Evolutionary conservation across 2,329 filamentous ascomycete species (phyloP).

Genomic region (Epichloe sibirici): DNA sequence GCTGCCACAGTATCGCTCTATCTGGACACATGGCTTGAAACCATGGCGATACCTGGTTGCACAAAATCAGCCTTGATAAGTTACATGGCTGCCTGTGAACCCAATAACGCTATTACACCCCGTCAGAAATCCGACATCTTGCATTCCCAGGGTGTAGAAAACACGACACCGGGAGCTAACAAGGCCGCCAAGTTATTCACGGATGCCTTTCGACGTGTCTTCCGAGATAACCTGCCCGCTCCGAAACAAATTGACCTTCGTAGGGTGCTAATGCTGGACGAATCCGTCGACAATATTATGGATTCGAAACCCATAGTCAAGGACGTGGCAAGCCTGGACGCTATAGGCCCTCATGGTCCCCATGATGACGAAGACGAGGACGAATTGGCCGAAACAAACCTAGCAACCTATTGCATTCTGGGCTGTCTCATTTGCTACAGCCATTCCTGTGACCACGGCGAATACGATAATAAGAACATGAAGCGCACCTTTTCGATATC

Average conservation of each 20-base stretch:
- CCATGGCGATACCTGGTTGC: slow-evolving; percentile 37
- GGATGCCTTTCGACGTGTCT: slow-evolving; percentile 44
- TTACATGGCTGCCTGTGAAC: slow-evolving; percentile 37
- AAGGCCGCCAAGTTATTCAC: slow-evolving; percentile 38
- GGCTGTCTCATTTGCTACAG: slow-evolving; percentile 48
- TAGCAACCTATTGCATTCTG: slow-evolving; percentile 43
- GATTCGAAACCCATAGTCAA: slow-evolving; percentile 42
- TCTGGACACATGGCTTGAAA: slow-evolving; percentile 40
- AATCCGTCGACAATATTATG: slow-evolving; percentile 39
- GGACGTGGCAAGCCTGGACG: slow-evolving; percentile 26
- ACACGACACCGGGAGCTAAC: slow-evolving; percentile 28
- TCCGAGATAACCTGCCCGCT: slow-evolving; percentile 24
- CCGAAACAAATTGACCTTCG: slow-evolving; percentile 33
- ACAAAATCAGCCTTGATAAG: slow-evolving; percentile 40
- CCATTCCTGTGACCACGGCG: slow-evolving; percentile 49
- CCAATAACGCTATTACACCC: slow-evolving; percentile 36
- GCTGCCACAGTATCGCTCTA: slow-evolving; percentile 40
- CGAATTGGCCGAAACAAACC: slow-evolving; percentile 31
- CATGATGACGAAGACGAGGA: slow-evolving; percentile 24
- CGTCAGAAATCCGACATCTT: slow-evolving; percentile 42
- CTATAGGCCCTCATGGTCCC: slow-evolving; percentile 17
- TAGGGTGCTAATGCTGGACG: slow-evolving; percentile 41
- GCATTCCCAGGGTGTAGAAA: slow-evolving; percentile 30
- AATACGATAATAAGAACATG: slow-evolving; percentile 40
- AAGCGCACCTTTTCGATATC: slow-evolving; percentile 41